phyloP scores from a whole-genome alignment of 1,139 yeast species.

The Oligophagozyma castellii region DNA sequence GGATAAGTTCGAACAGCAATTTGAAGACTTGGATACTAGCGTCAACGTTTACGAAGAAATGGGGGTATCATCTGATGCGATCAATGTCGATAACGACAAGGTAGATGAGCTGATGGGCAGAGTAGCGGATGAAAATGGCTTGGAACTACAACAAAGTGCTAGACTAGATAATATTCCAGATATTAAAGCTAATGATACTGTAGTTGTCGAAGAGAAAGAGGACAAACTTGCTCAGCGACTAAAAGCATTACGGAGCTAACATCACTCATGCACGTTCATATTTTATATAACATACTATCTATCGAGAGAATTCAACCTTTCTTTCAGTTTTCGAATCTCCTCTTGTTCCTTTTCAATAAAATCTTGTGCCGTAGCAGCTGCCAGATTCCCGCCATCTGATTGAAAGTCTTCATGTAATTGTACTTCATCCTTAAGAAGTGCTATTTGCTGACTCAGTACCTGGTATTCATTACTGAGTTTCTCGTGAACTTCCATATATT shows the following conservation, averaged over 20 bases:
- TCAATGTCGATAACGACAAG: conserved; percentile 71
- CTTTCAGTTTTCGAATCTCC: conserved; percentile 15
- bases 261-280: neutral
- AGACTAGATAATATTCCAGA: conserved; percentile 44
- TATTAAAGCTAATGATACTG: conserved; percentile 21
- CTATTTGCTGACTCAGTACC: conserved; percentile 11
- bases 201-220: conserved; percentile 63
- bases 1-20: conserved; percentile 95
- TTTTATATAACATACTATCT: neutral
- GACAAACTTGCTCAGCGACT: conserved; percentile 78
- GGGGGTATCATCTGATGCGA: conserved; percentile 78
- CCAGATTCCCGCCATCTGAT: conserved; percentile 5
- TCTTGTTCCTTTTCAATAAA: conserved; percentile 18
- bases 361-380: conserved; percentile 7
- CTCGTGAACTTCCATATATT: conserved; percentile 14
- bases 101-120: conserved; percentile 85
- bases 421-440: conserved; percentile 10
- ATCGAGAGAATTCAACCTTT: conserved; percentile 4
- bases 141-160: conserved; percentile 64
- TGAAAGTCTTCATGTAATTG: conserved; percentile 16
- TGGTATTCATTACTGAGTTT: conserved; percentile 9
- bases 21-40: conserved; percentile 90
- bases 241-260: conserved; percentile 50
- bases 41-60: conserved; percentile 88
- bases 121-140: conserved; percentile 96